These are phyloP conservation scores for Chamaecrista fasciculata DNA, from an alignment of 306 rosid genomes.

Conservation along the genomic window DNA sequence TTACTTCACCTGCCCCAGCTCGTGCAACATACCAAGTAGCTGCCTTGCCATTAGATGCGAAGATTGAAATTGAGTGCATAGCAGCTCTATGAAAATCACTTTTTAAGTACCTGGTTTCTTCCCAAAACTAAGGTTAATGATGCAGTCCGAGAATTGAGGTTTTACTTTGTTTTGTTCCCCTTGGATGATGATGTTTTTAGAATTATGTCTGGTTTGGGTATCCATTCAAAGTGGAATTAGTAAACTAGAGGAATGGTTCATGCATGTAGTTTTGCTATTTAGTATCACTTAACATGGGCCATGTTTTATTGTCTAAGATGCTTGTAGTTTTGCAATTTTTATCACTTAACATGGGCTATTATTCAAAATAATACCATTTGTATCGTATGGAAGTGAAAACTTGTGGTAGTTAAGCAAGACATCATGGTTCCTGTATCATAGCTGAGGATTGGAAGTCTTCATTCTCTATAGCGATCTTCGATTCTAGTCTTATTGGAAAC, in stretches of 20 bases:
- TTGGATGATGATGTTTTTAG: constrained; percentile 18
- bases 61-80: constrained; percentile 93
- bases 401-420: no score
- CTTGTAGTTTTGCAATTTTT: not conserved
- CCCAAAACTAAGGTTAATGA: constrained; percentile 30
- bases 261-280: not conserved
- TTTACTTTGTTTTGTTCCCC: constrained; percentile 20
- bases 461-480: no score
- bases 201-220: no score
- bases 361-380: no score
- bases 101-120: not conserved
- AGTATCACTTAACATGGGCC: not conserved
- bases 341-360: not conserved
- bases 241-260: not conserved
- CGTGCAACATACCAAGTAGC: constrained; percentile 92
- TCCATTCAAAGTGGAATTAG: no score
- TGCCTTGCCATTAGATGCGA: constrained; percentile 84
- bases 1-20: constrained; percentile 81
- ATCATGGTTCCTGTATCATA: no score
- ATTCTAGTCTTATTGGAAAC: no score
- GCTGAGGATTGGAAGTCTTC: no score
- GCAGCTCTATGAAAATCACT: constrained; percentile 52
- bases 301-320: not conserved
- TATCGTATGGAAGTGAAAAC: no score
- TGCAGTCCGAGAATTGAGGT: constrained; percentile 22